phyloP scores from a whole-genome alignment of 345 rosid genomes.

The Pistacia vera region DNA sequence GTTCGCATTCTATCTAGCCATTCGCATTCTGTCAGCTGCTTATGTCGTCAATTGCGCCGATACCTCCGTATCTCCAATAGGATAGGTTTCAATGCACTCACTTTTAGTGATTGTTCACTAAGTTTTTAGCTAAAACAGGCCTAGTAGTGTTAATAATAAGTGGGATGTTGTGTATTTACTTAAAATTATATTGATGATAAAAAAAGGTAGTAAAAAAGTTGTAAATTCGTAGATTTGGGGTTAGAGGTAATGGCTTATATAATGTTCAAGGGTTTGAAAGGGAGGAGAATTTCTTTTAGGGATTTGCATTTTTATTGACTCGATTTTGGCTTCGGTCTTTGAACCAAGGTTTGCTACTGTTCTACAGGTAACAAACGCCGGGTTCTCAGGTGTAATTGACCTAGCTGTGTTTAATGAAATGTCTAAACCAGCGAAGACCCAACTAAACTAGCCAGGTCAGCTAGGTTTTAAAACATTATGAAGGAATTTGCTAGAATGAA shows the following conservation, averaged over 20 bases:
- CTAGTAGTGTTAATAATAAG: conserved; percentile 83
- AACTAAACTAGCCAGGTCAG: too few relatives aligned
- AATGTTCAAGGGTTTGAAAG: conserved; percentile 32
- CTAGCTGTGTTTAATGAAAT: too few relatives aligned
- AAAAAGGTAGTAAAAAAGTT: conserved; percentile 34
- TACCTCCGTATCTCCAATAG: conserved; percentile 84
- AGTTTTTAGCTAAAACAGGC: conserved; percentile 80
- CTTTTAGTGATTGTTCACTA: conserved; percentile 77
- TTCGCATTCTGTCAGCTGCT: conserved; percentile 91
- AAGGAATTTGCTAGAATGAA: too few relatives aligned
- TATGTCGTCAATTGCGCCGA: conserved; percentile 83
- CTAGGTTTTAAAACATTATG: too few relatives aligned
- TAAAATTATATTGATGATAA: conserved; percentile 76
- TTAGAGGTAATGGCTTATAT: conserved; percentile 34
- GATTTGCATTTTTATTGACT: too few relatives aligned
- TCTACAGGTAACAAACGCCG: too few relatives aligned
- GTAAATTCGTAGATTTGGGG: conserved; percentile 48
- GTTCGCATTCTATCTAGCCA: too few relatives aligned
- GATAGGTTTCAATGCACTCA: conserved; percentile 87
- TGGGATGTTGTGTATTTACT: conserved; percentile 92
- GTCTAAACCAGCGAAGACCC: too few relatives aligned
- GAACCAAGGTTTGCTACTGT: too few relatives aligned
- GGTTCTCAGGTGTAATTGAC: too few relatives aligned
- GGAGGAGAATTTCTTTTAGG: conserved; percentile 32
- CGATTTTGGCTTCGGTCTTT: too few relatives aligned